Evolutionary conservation across 2,329 filamentous ascomycete species (phyloP).

Genomic region (Exophiala alcalophila): DNA sequence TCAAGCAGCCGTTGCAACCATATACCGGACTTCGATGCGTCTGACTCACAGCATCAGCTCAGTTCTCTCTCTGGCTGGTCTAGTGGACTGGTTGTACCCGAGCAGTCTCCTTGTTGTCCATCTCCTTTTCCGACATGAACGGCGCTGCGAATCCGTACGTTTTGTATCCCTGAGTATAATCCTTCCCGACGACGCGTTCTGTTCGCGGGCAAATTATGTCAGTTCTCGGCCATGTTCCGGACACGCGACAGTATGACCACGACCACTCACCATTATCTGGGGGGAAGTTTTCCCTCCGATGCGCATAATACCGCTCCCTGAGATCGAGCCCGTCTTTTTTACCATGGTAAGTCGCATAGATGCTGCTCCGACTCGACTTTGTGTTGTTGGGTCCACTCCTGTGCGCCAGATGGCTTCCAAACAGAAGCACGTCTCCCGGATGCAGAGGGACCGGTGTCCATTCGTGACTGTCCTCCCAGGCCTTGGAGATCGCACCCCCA

Average conservation of each 20-base stretch:
- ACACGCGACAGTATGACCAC: too few relatives aligned
- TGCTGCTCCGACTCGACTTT: constrained; percentile 28
- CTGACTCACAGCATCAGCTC: not conserved
- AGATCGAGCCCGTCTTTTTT: constrained; percentile 17
- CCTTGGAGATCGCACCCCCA: constrained; percentile 34
- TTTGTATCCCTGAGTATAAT: constrained; percentile 20
- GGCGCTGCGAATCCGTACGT: constrained; percentile 19
- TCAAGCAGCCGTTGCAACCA: too few relatives aligned
- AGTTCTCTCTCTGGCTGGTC: not conserved
- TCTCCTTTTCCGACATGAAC: constrained; percentile 18
- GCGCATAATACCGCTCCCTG: constrained; percentile 15
- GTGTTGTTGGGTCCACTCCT: constrained; percentile 34
- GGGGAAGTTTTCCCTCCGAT: constrained; percentile 20
- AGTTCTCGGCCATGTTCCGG: not conserved
- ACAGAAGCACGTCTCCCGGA: constrained; percentile 35
- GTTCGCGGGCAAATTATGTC: not conserved
- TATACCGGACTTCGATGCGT: too few relatives aligned
- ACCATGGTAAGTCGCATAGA: constrained; percentile 33
- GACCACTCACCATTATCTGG: constrained; percentile 19
- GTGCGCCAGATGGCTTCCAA: constrained; percentile 38
- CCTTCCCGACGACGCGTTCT: constrained; percentile 18
- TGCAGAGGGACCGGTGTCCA: constrained; percentile 36
- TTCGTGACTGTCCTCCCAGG: constrained; percentile 34
- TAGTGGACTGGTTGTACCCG: constrained; percentile 16
- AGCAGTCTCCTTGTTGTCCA: constrained; percentile 7